phyloP scores from a whole-genome alignment of 1,284 basidiomycete species.

The Ceratobasidium papillatum region DNA sequence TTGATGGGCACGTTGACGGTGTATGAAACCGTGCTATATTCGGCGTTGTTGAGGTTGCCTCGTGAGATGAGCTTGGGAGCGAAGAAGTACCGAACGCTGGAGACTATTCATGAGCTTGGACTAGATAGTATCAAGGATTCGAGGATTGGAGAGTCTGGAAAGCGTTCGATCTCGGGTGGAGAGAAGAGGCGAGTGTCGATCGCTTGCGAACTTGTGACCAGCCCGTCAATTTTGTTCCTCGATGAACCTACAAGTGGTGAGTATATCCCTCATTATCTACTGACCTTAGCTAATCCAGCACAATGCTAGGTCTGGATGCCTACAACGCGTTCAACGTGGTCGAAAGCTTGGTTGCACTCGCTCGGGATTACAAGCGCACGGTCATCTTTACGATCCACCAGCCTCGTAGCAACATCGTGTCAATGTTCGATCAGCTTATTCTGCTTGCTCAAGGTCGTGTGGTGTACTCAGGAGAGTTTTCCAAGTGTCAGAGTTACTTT shows the following conservation, averaged over 20 bases:
- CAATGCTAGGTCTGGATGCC: constrained; percentile 78
- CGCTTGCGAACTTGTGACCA: constrained; percentile 97
- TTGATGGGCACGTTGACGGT: constrained; percentile 96
- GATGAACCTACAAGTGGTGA: constrained; percentile 95
- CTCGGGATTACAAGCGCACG: constrained; percentile 90
- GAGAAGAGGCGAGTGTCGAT: constrained; percentile 96
- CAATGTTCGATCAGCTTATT: constrained; percentile 91
- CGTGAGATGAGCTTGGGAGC: constrained; percentile 94
- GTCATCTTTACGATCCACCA: constrained; percentile 98
- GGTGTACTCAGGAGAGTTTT: constrained; percentile 82
- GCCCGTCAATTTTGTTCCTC: constrained; percentile 92
- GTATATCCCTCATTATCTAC: constrained; percentile 48
- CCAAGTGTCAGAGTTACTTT: constrained; percentile 83
- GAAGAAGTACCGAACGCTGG: constrained; percentile 92
- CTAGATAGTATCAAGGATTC: constrained; percentile 91
- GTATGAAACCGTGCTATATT: constrained; percentile 96
- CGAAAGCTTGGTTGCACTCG: constrained; percentile 85
- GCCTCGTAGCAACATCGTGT: constrained; percentile 97
- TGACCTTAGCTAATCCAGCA: background rate
- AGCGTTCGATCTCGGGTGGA: constrained; percentile 91
- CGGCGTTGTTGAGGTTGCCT: constrained; percentile 87
- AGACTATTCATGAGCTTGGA: constrained; percentile 96
- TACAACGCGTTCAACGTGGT: constrained; percentile 97
- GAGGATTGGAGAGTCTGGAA: constrained; percentile 86
- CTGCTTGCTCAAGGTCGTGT: constrained; percentile 85